Base-by-base conservation (phyloP, 805 yeast species). In the Wickerhamiella sorbophila region DNA sequence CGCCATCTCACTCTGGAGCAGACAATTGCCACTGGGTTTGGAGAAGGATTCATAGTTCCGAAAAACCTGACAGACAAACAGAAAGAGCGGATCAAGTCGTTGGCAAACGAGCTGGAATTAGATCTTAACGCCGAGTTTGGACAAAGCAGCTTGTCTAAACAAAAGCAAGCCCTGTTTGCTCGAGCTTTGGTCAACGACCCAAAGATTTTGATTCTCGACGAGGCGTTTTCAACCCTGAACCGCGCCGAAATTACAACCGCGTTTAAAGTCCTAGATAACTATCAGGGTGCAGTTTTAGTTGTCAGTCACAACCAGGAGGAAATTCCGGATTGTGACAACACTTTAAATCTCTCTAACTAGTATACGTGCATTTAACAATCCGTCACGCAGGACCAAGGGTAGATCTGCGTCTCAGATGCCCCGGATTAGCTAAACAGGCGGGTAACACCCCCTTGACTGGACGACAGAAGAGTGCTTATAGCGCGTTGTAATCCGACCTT, bases 191-290 rank as follows among this genome's bases (percentile, higher is more conserved):
- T 84, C 33, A 84, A 82, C 57, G 65, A 73, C 47, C 98, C 98
- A 0, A 71, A 74, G 38, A 62, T 88, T 1, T 64, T 88, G 40
- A 79, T 88, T 37, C 64, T 88, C 2, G 98, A 88, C 59, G 98
- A 88, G 63, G 94, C 97, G 0, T 74, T 88, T 44, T 82, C 94
- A 18, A 93, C 86, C 14, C 83, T 88, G 91, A 82, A 79, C 32
- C 77, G 75, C 41, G 71, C 67, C 17, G 68, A 72, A 27, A 66
- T 78, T 45, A 64, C 65, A 32, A 66, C 62, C 38, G 79, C 85
- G 42, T 76, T 76, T 50, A 62, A 64, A 26, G 50, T 75, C 5
- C 58, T 74, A 14, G 57, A 69, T 21, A 61, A 70, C 31, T 76
- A 77, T 71, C 69, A 72, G 2, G 82, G 93, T 0, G 77, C 95